A percentile compares a stretch with the other conserved stretches of the same genome.
phyloP scores from a whole-genome alignment of 2,329 filamentous ascomycete species.

The Leptographium procerum region DNA sequence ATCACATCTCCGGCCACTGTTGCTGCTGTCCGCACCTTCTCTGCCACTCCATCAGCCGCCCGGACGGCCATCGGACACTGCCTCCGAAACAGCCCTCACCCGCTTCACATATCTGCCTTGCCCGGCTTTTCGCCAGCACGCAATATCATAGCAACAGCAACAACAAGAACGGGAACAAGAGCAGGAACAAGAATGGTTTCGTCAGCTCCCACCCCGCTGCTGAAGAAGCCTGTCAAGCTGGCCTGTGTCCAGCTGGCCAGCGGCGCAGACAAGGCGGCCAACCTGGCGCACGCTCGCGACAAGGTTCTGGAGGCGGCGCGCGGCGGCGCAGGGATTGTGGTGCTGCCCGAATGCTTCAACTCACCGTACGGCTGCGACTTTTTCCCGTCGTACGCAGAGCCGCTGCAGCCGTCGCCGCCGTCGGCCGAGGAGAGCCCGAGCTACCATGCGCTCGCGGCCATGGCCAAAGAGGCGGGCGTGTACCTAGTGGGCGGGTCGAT shows the following conservation, averaged over 20 bases:
- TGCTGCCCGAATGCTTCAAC: slow-evolving; percentile 98
- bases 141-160: neutral
- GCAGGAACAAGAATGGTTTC: neutral
- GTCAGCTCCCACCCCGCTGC: slow-evolving; percentile 27
- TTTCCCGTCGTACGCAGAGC: slow-evolving; percentile 88
- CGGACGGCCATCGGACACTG: neutral
- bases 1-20: neutral
- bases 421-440: slow-evolving; percentile 60
- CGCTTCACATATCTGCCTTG: too few relatives aligned
- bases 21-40: neutral
- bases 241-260: slow-evolving; percentile 73
- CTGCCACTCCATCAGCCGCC: neutral
- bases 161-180: neutral
- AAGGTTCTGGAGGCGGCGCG: slow-evolving; percentile 74
- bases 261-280: slow-evolving; percentile 71
- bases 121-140: neutral
- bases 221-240: slow-evolving; percentile 68
- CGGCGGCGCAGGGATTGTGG: slow-evolving; percentile 71
- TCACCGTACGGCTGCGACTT: slow-evolving; percentile 85
- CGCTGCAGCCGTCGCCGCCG: slow-evolving; percentile 66
- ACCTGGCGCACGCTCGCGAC: slow-evolving; percentile 67
- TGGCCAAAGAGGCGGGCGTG: slow-evolving; percentile 66
- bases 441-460: slow-evolving; percentile 69
- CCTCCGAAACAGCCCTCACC: neutral
- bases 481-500: slow-evolving; percentile 90